Evolutionary conservation across 1,139 yeast species (phyloP).

Genomic region (Blastobotrys buckinghamii): DNA sequence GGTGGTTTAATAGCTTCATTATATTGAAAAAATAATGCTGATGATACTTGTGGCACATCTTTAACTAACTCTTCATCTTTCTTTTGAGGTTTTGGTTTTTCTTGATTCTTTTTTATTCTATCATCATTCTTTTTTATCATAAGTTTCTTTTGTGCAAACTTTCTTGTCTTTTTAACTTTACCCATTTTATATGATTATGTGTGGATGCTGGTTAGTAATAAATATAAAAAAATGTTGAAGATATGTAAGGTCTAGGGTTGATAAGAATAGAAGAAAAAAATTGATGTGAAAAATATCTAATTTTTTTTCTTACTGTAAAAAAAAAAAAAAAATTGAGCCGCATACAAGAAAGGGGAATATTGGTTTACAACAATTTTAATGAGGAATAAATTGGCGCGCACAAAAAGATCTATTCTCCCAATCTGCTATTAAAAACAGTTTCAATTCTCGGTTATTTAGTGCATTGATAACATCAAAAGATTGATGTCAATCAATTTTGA

Average conservation of each 20-base stretch:
- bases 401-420: neutral
- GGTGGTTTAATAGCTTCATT: slow-evolving; percentile 95
- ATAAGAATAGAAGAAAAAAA: too few species aligned
- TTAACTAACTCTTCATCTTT: slow-evolving; percentile 79
- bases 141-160: slow-evolving; percentile 88
- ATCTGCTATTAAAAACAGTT: neutral
- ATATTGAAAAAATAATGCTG: slow-evolving; percentile 91
- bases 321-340: slow-evolving; percentile 5
- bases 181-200: slow-evolving; percentile 54
- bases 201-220: neutral
- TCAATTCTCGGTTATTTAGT: too few species aligned
- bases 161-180: slow-evolving; percentile 92
- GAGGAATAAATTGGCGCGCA: neutral
- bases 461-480: too few species aligned
- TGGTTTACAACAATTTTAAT: neutral
- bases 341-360: neutral
- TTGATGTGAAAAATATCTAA: too few species aligned
- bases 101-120: slow-evolving; percentile 45
- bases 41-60: slow-evolving; percentile 89
- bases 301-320: too few species aligned
- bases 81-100: slow-evolving; percentile 29
- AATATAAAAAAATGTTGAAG: neutral
- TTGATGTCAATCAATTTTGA: neutral
- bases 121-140: slow-evolving; percentile 69
- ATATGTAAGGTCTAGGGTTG: too few species aligned